phyloP scores from a whole-genome alignment of 1,284 basidiomycete genomes.

The Microbotryum silenes-acaulis region DNA sequence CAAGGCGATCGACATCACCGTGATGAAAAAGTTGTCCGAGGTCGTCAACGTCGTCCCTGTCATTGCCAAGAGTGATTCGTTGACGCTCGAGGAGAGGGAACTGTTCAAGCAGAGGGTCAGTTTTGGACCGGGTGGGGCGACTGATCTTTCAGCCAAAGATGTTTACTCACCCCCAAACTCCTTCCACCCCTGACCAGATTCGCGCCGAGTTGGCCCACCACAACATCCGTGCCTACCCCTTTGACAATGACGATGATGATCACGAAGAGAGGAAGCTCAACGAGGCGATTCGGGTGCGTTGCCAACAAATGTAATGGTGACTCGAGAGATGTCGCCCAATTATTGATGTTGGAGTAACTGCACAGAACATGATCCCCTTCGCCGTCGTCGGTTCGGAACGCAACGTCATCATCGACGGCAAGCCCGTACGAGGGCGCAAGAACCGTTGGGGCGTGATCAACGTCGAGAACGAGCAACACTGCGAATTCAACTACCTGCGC shows the following conservation, averaged over 20 bases:
- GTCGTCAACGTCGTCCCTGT: slow-evolving; percentile 98
- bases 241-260: slow-evolving; percentile 92
- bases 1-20: slow-evolving; percentile 76
- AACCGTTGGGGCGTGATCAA: slow-evolving; percentile 98
- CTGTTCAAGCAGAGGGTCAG: slow-evolving; percentile 82
- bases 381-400: slow-evolving; percentile 93
- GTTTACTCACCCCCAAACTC: background rate
- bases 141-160: too few species aligned
- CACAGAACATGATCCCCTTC: slow-evolving; percentile 84
- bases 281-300: slow-evolving; percentile 73
- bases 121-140: background rate
- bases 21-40: slow-evolving; percentile 97
- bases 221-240: slow-evolving; percentile 92
- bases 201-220: slow-evolving; percentile 86
- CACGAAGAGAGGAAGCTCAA: slow-evolving; percentile 84
- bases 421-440: slow-evolving; percentile 88
- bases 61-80: slow-evolving; percentile 93
- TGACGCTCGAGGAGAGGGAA: slow-evolving; percentile 88
- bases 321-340: too few species aligned
- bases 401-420: slow-evolving; percentile 89
- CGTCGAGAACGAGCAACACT: slow-evolving; percentile 91
- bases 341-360: too few species aligned
- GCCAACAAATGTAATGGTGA: too few species aligned
- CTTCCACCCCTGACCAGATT: slow-evolving; percentile 50
- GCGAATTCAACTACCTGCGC: slow-evolving; percentile 94